Base-by-base conservation (phyloP, 805 yeast genomes). In the Metschnikowia peoriensis region DNA sequence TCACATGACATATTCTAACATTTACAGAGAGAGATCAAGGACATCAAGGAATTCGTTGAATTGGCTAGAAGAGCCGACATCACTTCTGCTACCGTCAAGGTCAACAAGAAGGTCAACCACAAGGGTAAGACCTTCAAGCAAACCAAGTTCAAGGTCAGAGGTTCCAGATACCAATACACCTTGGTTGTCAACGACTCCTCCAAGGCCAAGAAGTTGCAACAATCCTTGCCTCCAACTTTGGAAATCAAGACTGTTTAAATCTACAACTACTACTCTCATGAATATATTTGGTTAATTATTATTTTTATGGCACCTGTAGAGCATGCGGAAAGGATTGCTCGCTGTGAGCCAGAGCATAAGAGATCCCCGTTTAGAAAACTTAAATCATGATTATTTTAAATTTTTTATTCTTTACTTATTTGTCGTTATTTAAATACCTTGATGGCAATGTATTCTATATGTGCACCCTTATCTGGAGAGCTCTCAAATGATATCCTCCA, bases 91-190 rank as follows among this genome's bases (percentile, higher is more conserved):
- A 85, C 92, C 75, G 88, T 94, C 84, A 94, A 94, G 87, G 85
- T 86, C 81, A 90, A 90, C 90, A 77, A 82, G 75, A 86, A 87
- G 79, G 67, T 86, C 71, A 85, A 84, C 81, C 82, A 87, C 66
- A 79, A 80, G 76, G 96, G 94, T 77, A 87, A 87, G 83, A 80
- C 81, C 66, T 82, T 82, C 85, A 87, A 88, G 81, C 94, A 88
- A 81, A 91, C 97, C 82, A 94, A 94, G 82, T 94, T 94, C 92
- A 94, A 94, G 89, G 89, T 94, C 72, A 91, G 98, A 85, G 97
- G 97, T 78, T 71, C 97, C 62, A 90, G 83, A 77, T 77, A 88
- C 83, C 85, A 90, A 73, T 94, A 94, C 89, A 94, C 99, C 68
- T 83, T 93, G 78, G 88, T 88, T 67, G 93, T 94, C 71, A 84